Base-by-base conservation (phyloP, 2,329 filamentous ascomycete species). In the Alternaria sp. region DNA sequence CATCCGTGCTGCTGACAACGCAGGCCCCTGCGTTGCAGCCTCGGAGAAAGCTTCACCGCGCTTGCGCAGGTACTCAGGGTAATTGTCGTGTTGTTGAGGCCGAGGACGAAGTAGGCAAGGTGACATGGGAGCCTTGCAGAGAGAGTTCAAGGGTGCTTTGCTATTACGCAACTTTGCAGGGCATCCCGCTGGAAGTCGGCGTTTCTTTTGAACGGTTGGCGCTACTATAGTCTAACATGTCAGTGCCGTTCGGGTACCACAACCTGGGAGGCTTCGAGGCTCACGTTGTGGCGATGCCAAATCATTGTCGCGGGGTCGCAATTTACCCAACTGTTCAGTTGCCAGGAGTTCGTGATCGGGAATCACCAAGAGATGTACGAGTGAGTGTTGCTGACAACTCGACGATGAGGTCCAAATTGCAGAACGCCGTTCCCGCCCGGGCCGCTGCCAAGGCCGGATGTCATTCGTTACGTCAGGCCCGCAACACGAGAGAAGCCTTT, bases 381-480 rank as follows among this genome's bases (percentile, higher is more conserved):
- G n/a, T 21, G 55, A 58, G 46, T 54, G 50, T 46, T 47, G 43
- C 7, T 19, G 25, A 17, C 23, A 15, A 59, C 21, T 52, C 11
- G 59, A 62, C 45, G 47, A 50, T 12, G 40, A 43, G 30, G 56
- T 36, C 51, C 19, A 43, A 54, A 43, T 36, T 32, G 25, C 36
- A 50, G 13, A 49, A 56, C 61, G 61, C 57, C 61, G 51, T 47
- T 63, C 57, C 61, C 57, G 61, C 61, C 45, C 51, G 61, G 57
- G 57, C 61, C 61, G 61, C 46, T 25, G 36, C 25, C 26, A 10
- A 30, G 8, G 36, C 45, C 61, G 32, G 30, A n/a, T 51, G 49
- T 43, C 19, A 55, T 46, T 47, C 19, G 30, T 55, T 63, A 63
- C 57, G 61, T 63, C 61, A 60, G 56, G 32, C 50, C 51, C 26